Evolutionary conservation across 257 asterid genomes (phyloP).

Genomic region (Nicotiana otophora): DNA sequence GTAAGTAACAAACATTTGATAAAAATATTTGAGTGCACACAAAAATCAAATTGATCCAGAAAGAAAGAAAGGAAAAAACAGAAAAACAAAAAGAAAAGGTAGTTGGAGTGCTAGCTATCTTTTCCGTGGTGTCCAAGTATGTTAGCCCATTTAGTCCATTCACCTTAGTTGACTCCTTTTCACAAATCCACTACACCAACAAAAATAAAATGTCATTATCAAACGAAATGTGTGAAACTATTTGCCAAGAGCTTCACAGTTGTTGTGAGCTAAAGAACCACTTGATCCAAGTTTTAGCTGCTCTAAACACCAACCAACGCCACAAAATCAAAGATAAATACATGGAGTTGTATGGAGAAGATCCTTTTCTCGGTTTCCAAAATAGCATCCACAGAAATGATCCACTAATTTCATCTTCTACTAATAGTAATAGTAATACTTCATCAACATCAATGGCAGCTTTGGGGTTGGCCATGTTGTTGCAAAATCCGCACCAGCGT

Average conservation of each 20-base stretch:
- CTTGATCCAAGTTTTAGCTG: constrained; percentile 15
- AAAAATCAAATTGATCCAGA: too few relatives aligned
- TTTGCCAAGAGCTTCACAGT: constrained; percentile 42
- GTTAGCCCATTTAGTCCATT: not conserved
- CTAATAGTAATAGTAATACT: not conserved
- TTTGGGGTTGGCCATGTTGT: constrained; percentile 24
- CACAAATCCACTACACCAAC: constrained; percentile 7
- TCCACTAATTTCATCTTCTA: not conserved
- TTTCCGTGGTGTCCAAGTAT: constrained; percentile 24
- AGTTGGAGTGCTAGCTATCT: not conserved
- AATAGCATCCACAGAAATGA: not conserved
- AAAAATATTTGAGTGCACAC: too few relatives aligned
- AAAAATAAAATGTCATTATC: constrained; percentile 18
- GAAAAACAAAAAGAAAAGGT: not conserved
- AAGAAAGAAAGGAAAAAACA: too few relatives aligned
- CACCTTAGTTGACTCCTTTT: constrained; percentile 9
- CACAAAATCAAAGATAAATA: constrained; percentile 36
- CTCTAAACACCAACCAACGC: constrained; percentile 33
- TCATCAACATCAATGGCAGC: constrained; percentile 6
- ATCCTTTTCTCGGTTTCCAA: constrained; percentile 21
- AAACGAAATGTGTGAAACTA: constrained; percentile 22
- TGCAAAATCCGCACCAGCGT: constrained; percentile 49
- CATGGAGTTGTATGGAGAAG: constrained; percentile 38
- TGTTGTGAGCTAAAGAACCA: constrained; percentile 12
- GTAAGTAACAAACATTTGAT: too few relatives aligned